Conservation (phyloP, 495 filamentous ascomycete genomes). For the Ramalina peruviana region DNA sequence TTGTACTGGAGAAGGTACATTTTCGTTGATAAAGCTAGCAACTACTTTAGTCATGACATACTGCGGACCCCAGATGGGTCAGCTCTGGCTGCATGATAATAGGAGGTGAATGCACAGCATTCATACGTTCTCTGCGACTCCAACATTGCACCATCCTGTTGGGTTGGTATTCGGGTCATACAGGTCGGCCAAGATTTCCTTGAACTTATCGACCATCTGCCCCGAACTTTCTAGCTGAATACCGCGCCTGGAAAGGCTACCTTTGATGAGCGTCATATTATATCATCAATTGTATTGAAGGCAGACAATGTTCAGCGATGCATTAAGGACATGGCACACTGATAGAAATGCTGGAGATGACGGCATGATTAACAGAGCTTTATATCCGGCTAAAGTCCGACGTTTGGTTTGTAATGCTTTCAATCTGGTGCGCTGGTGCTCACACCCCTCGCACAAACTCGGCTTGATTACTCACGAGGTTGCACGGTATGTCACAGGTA, state of each 20-base stretch:
- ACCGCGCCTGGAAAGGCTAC: background rate
- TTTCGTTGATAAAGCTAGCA: conserved; percentile 6
- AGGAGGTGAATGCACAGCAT: background rate
- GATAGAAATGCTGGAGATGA: no score
- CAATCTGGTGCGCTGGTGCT: no score
- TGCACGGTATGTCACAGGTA: no score
- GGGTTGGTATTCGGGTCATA: conserved; percentile 9
- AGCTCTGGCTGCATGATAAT: background rate
- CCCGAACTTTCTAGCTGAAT: background rate
- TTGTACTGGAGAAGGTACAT: background rate
- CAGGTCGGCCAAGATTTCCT: conserved; percentile 2
- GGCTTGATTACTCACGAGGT: no score
- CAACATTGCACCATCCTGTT: conserved; percentile 7
- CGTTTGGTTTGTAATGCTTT: no score
- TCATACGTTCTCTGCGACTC: conserved; percentile 10
- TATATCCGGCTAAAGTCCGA: no score
- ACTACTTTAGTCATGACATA: conserved; percentile 10
- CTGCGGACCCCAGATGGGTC: background rate
- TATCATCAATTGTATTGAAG: no score
- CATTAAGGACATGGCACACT: no score
- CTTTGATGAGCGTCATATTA: background rate
- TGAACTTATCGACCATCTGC: background rate
- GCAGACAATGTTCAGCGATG: no score
- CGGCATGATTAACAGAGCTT: no score
- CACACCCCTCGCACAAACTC: no score